A percentile compares a stretch with the other conserved stretches of the same genome.
Conservation (phyloP, 2,329 filamentous ascomycete species). For the Penicillium sp. region DNA sequence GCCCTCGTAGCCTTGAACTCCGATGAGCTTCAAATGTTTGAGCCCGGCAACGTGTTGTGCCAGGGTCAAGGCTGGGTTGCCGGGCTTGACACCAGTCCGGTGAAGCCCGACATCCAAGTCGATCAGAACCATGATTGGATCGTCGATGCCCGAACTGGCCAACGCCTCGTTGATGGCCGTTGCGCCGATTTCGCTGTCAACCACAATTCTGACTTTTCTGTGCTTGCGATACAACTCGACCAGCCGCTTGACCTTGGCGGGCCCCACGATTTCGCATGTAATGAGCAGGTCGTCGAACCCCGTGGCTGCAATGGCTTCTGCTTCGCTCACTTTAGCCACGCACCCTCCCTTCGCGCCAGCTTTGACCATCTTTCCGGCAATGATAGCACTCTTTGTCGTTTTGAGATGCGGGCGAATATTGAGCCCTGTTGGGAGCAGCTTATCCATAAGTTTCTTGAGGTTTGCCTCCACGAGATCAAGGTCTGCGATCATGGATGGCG, state of each 20-base stretch:
- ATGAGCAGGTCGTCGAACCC: slow-evolving; percentile 53
- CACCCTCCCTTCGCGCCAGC: slow-evolving; percentile 53
- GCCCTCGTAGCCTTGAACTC: slow-evolving; percentile 55
- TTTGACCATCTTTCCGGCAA: slow-evolving; percentile 45
- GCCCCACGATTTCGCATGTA: slow-evolving; percentile 52
- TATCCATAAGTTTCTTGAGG: slow-evolving; percentile 48
- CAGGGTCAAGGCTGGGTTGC: slow-evolving; percentile 41
- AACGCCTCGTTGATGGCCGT: slow-evolving; percentile 48
- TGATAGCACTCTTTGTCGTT: slow-evolving; percentile 51
- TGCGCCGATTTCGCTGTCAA: slow-evolving; percentile 49
- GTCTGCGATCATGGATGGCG: slow-evolving; percentile 57
- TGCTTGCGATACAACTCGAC: slow-evolving; percentile 46
- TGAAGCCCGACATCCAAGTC: slow-evolving; percentile 54
- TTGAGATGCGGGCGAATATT: slow-evolving; percentile 54
- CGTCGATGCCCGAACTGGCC: slow-evolving; percentile 33
- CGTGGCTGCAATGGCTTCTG: slow-evolving; percentile 43
- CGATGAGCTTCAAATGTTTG: slow-evolving; percentile 46
- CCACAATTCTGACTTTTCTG: slow-evolving; percentile 45
- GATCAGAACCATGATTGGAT: slow-evolving; percentile 44
- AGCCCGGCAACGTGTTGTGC: slow-evolving; percentile 40
- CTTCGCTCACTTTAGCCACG: slow-evolving; percentile 53
- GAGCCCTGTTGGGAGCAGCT: slow-evolving; percentile 47
- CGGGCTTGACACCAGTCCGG: slow-evolving; percentile 49
- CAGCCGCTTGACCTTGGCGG: slow-evolving; percentile 47
- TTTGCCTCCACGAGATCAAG: slow-evolving; percentile 54